Evolutionary conservation across 176 grass and related monocot genomes (phyloP), one percentile per base, ranked within the genome.

Genomic region (Melocanna baccifera): DNA sequence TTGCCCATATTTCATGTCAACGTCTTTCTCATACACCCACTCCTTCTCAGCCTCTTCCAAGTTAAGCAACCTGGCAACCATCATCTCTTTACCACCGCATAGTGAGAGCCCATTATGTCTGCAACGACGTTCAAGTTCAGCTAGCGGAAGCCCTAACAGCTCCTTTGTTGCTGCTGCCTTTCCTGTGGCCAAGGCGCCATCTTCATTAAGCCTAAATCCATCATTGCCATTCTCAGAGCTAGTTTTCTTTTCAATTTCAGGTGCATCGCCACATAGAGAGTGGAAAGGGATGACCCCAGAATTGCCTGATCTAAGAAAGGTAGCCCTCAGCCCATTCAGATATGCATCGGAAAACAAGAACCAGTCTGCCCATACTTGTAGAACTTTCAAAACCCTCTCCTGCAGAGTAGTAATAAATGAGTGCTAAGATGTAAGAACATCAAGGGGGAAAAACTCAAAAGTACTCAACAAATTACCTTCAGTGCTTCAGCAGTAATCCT

Each of bases 281-380:
- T 99, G 93, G 45, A 88, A 99, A 13, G 86, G 82, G 32, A 79
- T 77, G 45, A 99, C 93, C 59, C 97, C 97, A 59, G 88, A 96
- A 76, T 94, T 94, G 74, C 90, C 83, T 29, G 91, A 86, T 87
- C 97, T 87, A 87, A 96, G 91, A 90, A 99, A 99, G 80, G 93
- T 96, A 67, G 88, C 88, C 74, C 94, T 87, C 68, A 99, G 40
- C 25, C 97, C 97, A 86, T 96, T 96, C 77, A 99, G 78, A 81
- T 92, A 99, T 87, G 91, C 91, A 89, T 99, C 97, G n/a, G 97
- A 99, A 89, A 99, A 99, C 66, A 99, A 86, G 78, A 99, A 99
- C 97, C 97, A 99, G 75, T 99, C 97, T 67, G 84, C 93, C 97
- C 97, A 99, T 79, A 99, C 97, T 89, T 96, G 97, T 86, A 99